phyloP scores from a whole-genome alignment of 768 basidiomycete species.

The Boletus eberwhitei region DNA sequence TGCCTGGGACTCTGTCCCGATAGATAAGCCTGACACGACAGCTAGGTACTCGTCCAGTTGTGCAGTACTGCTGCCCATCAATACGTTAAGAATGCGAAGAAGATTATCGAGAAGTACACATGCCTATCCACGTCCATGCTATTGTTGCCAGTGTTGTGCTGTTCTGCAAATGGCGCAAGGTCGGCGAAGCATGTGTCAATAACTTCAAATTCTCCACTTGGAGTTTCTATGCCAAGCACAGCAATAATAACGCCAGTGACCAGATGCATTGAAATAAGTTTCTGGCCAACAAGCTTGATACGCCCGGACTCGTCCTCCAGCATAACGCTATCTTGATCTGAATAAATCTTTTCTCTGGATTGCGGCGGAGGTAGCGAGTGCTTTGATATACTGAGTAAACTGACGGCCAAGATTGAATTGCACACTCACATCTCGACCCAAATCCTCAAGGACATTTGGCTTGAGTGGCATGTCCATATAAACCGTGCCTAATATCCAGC shows the following conservation, averaged over 20 bases:
- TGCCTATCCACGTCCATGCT: constrained; percentile 72
- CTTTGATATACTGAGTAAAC: constrained; percentile 39
- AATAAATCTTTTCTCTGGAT: constrained; percentile 69
- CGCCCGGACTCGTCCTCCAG: constrained; percentile 97
- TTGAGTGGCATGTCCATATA: constrained; percentile 99
- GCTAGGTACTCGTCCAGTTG: constrained; percentile 75
- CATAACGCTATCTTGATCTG: constrained; percentile 75
- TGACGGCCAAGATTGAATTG: constrained; percentile 2
- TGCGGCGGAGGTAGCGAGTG: constrained; percentile 87
- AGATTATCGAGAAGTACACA: constrained; percentile 2
- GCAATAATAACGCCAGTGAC: constrained; percentile 93
- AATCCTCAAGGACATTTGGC: constrained; percentile 95
- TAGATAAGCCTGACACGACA: constrained; percentile 78
- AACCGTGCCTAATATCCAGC: constrained; percentile 91
- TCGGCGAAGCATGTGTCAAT: constrained; percentile 85
- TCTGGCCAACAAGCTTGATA: constrained; percentile 79
- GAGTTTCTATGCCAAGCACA: constrained; percentile 86
- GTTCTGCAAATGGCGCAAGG: constrained; percentile 54
- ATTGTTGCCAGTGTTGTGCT: constrained; percentile 26
- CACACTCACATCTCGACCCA: constrained; percentile 81
- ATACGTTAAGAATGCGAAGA: constrained; percentile 10
- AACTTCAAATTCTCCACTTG: constrained; percentile 89
- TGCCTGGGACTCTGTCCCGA: constrained; percentile 59
- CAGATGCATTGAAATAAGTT: constrained; percentile 54
- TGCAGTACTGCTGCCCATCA: constrained; percentile 8